Conservation (phyloP, 208 protist genomes). For the Wallacemonas rigidus region DNA sequence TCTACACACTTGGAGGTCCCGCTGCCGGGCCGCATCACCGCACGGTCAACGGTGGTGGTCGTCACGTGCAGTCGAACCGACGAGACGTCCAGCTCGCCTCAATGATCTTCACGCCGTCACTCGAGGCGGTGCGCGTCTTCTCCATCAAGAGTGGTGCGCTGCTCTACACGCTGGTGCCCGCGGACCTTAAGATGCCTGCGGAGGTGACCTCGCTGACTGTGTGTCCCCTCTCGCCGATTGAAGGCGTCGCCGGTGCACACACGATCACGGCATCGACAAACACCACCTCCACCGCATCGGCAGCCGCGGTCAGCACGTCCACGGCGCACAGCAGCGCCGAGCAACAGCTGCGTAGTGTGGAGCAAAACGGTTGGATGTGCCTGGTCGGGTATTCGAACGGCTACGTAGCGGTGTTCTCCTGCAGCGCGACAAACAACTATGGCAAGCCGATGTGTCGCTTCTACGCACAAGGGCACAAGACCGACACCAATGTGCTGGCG, state of each 20-base stretch:
- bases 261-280: not conserved
- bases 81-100: slow-evolving; percentile 21
- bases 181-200: slow-evolving; percentile 74
- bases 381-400: slow-evolving; percentile 89
- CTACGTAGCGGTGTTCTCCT: slow-evolving; percentile 77
- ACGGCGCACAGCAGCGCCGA: slow-evolving; percentile 9
- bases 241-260: not conserved
- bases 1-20: slow-evolving; percentile 25
- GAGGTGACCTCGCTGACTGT: slow-evolving; percentile 77
- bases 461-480: slow-evolving; percentile 83
- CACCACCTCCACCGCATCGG: not conserved
- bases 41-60: not conserved
- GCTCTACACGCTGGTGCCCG: slow-evolving; percentile 71
- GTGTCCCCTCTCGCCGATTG: slow-evolving; percentile 35
- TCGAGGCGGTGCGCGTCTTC: slow-evolving; percentile 87
- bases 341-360: slow-evolving; percentile 16
- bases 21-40: not conserved
- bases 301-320: not conserved
- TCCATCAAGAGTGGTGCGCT: slow-evolving; percentile 75
- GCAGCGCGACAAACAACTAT: slow-evolving; percentile 74
- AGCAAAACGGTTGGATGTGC: slow-evolving; percentile 64
- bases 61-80: slow-evolving; percentile 2
- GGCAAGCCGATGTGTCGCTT: slow-evolving; percentile 80
- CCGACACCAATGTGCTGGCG: slow-evolving; percentile 86
- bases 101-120: slow-evolving; percentile 74